Evolutionary conservation across 2,329 filamentous ascomycete species (phyloP), one percentile per base, ranked within the genome.

Genomic region (Ascochyta lentis): DNA sequence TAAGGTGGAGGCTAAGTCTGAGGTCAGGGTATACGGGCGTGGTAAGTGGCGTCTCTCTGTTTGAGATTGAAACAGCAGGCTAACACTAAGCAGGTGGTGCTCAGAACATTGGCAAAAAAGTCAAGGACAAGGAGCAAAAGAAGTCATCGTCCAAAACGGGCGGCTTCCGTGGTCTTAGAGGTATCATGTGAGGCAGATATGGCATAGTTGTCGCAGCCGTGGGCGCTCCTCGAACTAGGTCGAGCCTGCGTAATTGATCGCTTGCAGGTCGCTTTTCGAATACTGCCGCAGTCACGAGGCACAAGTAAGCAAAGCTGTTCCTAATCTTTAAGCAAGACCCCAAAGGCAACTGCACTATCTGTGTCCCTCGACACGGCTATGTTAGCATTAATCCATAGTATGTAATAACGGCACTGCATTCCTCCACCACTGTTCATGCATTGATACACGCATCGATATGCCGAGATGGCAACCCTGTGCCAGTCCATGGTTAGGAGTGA

Each of bases 101-200:
- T 35, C 84, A 84, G 65, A 82, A 84, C 63, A 78, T 81, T 56
- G 80, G 79, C 27, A 84, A 83, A 68, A 82, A 84, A 61, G 76
- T 79, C 58, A 83, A 82, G 58, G 78, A 80, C 49, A 79, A 81
- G 61, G 72, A 79, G 33, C 55, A 63, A 63, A 73, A 75, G 51
- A 75, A 82, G 51, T 78, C 79, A 57, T 80, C 83, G 61, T 57
- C 68, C 16, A 77, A 74, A 55, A 72, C 71, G 5, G 74, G 75
- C 12, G 75, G 67, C 27, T 77, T 78, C 54, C 69, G 73, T 24
- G 76, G 76, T n/a, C 60, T 78, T 42, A 76, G 72, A 52, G 70
- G 71, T 19, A 74, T 76, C 52, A 74, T 76, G 69, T 75, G 57
- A 61, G 31, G 23, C 15, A 23, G 13, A 29, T 19, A 6, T 27